Evolutionary conservation across 805 yeast genomes (phyloP), one percentile per base, ranked within the genome.

Genomic region (Schizosaccharomyces octosporus): DNA sequence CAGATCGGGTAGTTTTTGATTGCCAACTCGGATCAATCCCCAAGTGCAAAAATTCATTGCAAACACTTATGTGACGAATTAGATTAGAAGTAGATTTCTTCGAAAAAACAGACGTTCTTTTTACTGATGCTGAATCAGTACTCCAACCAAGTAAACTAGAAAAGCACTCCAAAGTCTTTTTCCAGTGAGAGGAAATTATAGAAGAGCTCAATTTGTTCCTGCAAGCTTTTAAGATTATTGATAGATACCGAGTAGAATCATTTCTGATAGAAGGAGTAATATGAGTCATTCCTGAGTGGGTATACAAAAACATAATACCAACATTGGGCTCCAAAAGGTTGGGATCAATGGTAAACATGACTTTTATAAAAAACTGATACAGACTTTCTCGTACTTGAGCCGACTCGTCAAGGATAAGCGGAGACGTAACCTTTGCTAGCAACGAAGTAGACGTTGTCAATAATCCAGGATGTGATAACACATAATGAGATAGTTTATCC

Each of bases 241-340:
- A 74, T 31, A 89, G 72, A 66, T 84, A 85, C 63, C 77, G 79
- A 0, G 90, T 79, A 1, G 95, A 81, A 63, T 85, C 88, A 57
- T 80, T 79, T 62, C 95, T 78, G 32, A 93, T 81, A 3, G 80
- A 81, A 0, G 87, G 82, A 39, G 78, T 78, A 51, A 93, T 84
- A 69, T 93, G 97, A 19, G 97, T 85, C 96, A 93, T 90, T 2
- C 95, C 94, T 61, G 90, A 83, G 66, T 84, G 85, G 19, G 90
- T 76, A 69, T 84, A 89, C 39, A 90, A 75, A n/a, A 85, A 77
- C 19, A 75, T 62, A 27, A 66, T 61, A 29, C 66, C 57, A 4
- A 67, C 63, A 61, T 74, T 73, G 17, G 62, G 84, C 68, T 24
- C 78, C 29, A 69, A 64, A 62, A 57, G 57, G 59, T 32, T 51